Evolutionary conservation across 2,329 filamentous ascomycete genomes (phyloP).

Genomic region (Fusarium veterinarium): DNA sequence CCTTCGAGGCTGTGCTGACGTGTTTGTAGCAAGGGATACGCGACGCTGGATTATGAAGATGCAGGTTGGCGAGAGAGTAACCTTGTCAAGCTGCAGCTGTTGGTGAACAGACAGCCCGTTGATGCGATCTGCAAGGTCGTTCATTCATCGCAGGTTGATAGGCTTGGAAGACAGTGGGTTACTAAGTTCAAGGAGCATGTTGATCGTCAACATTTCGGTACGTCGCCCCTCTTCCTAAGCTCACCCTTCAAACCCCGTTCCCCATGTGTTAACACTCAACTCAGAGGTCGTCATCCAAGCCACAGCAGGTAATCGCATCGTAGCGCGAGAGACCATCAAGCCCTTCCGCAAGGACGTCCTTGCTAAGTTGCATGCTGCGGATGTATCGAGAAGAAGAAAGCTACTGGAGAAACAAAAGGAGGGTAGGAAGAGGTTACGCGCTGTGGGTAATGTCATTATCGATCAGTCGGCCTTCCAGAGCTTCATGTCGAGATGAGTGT

Average conservation of each 20-base stretch:
- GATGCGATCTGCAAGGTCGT: conserved; percentile 94
- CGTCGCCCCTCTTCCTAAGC: conserved; percentile 11
- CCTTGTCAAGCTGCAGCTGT: conserved; percentile 88
- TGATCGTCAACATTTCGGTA: conserved; percentile 89
- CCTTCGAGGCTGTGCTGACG: background rate
- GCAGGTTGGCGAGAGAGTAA: conserved; percentile 84
- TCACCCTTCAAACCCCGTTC: background rate
- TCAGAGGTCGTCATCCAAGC: conserved; percentile 93
- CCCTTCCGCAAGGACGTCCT: conserved; percentile 96
- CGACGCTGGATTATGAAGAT: conserved; percentile 96
- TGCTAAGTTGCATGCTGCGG: conserved; percentile 91
- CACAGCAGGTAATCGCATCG: conserved; percentile 81
- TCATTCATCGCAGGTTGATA: conserved; percentile 82
- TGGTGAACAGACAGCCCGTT: conserved; percentile 93
- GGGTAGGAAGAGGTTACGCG: conserved; percentile 86
- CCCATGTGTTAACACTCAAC: background rate
- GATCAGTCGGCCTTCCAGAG: conserved; percentile 95
- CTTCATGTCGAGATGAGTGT: conserved; percentile 80
- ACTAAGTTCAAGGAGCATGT: conserved; percentile 97
- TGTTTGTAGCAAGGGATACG: conserved; percentile 80
- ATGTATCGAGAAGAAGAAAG: conserved; percentile 85
- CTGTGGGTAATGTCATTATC: conserved; percentile 92
- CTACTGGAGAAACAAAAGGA: conserved; percentile 97
- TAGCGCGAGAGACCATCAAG: conserved; percentile 95
- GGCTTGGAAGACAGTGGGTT: conserved; percentile 88